Evolutionary conservation across 129 eudicot genomes (phyloP).

Genomic region (Rutidosis leptorrhynchoides): DNA sequence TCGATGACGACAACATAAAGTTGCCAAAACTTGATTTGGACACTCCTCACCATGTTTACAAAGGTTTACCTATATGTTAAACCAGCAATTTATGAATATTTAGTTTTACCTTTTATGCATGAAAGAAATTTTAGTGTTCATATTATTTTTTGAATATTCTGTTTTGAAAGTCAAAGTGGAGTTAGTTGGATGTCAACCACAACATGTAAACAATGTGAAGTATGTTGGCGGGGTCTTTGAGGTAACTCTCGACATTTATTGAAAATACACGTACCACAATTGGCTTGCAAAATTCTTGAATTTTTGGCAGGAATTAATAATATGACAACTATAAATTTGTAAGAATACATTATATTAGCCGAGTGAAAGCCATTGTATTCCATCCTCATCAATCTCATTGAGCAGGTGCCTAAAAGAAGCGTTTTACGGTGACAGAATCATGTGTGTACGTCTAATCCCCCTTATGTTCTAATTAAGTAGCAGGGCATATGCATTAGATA

Average conservation of each 20-base stretch:
- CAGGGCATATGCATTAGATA: no score
- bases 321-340: no score
- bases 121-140: background rate
- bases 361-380: no score
- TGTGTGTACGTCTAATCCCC: no score
- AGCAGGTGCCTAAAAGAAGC: no score
- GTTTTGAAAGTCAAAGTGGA: conserved; percentile 73
- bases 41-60: conserved; percentile 62
- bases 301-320: no score
- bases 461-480: no score
- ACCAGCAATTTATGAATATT: background rate
- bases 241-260: conserved; percentile 31
- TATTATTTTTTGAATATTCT: conserved; percentile 11
- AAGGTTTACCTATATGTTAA: conserved; percentile 75
- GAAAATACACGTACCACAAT: background rate
- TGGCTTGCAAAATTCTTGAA: no score
- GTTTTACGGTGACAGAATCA: no score
- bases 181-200: conserved; percentile 93
- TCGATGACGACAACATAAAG: conserved; percentile 74
- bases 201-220: conserved; percentile 96
- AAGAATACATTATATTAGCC: no score
- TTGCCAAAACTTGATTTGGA: conserved; percentile 78
- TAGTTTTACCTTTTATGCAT: background rate
- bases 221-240: conserved; percentile 97
- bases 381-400: no score